Percentiles rank a stretch among this genome's conserved stretches.
Evolutionary conservation across 2,329 filamentous ascomycete species (phyloP).

Genomic region (Tolypocladium amazonense): DNA sequence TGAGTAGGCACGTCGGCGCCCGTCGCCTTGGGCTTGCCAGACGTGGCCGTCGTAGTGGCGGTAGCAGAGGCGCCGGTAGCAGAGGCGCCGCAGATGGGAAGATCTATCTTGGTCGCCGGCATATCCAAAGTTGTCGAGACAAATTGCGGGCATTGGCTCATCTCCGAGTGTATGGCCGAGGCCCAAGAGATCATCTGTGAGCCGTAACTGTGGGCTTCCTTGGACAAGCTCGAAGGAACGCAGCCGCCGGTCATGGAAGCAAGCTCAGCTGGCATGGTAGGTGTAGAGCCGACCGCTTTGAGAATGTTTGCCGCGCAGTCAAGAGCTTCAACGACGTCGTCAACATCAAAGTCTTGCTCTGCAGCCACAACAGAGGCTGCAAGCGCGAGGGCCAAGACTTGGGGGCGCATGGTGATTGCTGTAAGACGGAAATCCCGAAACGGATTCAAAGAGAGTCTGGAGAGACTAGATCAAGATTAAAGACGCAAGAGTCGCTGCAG

Average conservation of each 20-base stretch:
- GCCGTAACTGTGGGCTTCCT: background rate
- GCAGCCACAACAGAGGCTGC: background rate
- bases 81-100: background rate
- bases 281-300: background rate
- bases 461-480: no score
- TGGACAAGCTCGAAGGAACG: background rate
- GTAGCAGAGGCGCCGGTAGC: no score
- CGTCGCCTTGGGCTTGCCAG: background rate
- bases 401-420: background rate
- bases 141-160: background rate
- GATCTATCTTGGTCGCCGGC: no score
- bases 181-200: background rate
- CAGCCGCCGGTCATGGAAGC: background rate
- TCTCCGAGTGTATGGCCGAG: background rate
- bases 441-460: no score
- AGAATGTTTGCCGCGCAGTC: background rate
- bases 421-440: background rate
- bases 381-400: background rate
- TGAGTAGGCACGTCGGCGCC: background rate
- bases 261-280: background rate
- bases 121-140: background rate
- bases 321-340: no score
- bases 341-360: background rate
- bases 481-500: no score
- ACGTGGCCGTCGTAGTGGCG: background rate